Percentiles rank a stretch among this genome's conserved stretches.
phyloP scores from a whole-genome alignment of 495 filamentous ascomycete species.

The Aspergillus avenaceus region DNA sequence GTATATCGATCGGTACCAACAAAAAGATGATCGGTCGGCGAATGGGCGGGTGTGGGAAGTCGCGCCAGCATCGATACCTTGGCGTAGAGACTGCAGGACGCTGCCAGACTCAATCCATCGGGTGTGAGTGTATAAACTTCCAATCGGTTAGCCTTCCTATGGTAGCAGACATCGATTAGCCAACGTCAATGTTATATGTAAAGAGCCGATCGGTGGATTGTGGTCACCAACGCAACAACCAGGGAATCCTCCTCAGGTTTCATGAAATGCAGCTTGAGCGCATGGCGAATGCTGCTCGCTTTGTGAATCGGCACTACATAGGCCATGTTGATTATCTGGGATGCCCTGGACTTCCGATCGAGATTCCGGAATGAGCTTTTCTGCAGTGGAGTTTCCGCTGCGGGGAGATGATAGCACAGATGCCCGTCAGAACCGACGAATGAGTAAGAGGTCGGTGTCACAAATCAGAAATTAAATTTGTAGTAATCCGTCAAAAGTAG shows the following conservation, averaged over 20 bases:
- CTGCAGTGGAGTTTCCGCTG: conserved; percentile 1
- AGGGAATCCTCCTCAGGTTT: conserved; percentile 71
- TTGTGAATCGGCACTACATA: conserved; percentile 93
- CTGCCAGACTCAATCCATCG: conserved; percentile 56
- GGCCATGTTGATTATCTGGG: conserved; percentile 61
- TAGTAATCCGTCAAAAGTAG: too few species aligned
- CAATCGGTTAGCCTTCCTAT: conserved; percentile 84
- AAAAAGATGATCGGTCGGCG: conserved; percentile 81
- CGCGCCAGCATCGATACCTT: conserved; percentile 81
- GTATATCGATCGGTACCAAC: conserved; percentile 84
- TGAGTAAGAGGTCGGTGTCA: background rate
- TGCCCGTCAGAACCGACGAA: background rate
- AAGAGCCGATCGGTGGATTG: background rate
- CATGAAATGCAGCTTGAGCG: conserved; percentile 73
- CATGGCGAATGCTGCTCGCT: conserved; percentile 85
- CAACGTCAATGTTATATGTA: background rate
- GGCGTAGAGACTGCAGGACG: conserved; percentile 71
- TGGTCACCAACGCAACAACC: conserved; percentile 71
- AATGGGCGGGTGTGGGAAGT: conserved; percentile 64
- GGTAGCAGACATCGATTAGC: conserved; percentile 5
- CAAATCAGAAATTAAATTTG: background rate
- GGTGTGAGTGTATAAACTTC: conserved; percentile 70
- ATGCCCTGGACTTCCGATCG: background rate
- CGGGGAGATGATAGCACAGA: conserved; percentile 1
- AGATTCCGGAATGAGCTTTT: background rate